Evolutionary conservation across 345 rosid species (phyloP), one percentile per base, ranked within the genome.

Genomic region (Syzygium oleosum): DNA sequence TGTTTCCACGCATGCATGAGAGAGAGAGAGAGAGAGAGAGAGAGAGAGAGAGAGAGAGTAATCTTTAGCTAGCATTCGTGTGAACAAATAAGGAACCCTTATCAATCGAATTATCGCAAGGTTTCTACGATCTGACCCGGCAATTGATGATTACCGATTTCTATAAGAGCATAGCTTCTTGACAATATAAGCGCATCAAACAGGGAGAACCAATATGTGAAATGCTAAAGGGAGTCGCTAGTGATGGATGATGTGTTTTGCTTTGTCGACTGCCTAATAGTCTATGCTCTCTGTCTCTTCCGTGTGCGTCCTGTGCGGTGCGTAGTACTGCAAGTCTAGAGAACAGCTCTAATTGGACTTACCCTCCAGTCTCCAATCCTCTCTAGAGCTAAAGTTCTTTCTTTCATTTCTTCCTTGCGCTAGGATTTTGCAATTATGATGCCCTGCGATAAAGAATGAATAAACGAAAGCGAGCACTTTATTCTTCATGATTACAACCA

Each of bases 1-100:
- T 13, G 0, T 61, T n/a, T 61, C 9, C 73, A 13, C 34, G 15
- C 0, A 43, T 43, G 5, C 46, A 6, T 6, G 46, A 5, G 46
- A 43, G 46, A 43, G 46, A 41, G 43, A 41, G 43, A 41, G 43
- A 41, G 43, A 41, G 43, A 41, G 43, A 41, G 43, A 41, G 43
- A 41, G 43, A 41, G 43, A 41, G 43, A 41, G 43, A 41, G 43
- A 43, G 46, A 43, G 46, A 43, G 46, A 43, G 56, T 6, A 53
- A 17, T 17, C 21, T 53, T 6, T 16, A 17, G 22, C 56, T 53
- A 53, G 56, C 56, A 1, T 68, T 68, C 79, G 9, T 0, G 3
- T 31, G 46, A 31, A 34, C 23, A 68, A 0, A 68, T 38, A 9
- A 73, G 25, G 25, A 73, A 73, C 4, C 34, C 49, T 23, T 34